A percentile compares a stretch with the other conserved stretches of the same genome.
Evolutionary conservation across 306 rosid genomes (phyloP).

Genomic region (Castanea crenata): DNA sequence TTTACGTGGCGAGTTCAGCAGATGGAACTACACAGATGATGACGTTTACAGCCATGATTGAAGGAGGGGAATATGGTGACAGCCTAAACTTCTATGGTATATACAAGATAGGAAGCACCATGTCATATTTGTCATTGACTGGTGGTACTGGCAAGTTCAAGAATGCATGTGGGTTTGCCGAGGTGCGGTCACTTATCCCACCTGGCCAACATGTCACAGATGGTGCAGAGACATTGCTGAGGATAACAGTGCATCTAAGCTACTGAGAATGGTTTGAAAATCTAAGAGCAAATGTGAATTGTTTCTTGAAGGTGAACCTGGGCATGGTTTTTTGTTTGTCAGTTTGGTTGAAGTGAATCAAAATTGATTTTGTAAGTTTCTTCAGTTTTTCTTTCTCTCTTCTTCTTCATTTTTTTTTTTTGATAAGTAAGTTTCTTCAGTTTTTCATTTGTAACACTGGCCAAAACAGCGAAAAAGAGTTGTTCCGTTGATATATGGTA

Average conservation of each 20-base stretch:
- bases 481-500: not conserved
- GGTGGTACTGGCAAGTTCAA: slow-evolving; percentile 92
- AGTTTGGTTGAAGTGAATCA: slow-evolving; percentile 26
- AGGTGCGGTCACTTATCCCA: slow-evolving; percentile 65
- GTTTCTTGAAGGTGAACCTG: slow-evolving; percentile 13
- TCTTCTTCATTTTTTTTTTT: too few species aligned
- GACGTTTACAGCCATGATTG: slow-evolving; percentile 77
- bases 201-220: slow-evolving; percentile 74
- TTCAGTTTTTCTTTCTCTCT: not conserved
- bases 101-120: slow-evolving; percentile 69
- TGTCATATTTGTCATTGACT: slow-evolving; percentile 64
- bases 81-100: slow-evolving; percentile 73
- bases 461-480: not conserved
- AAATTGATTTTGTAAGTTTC: not conserved
- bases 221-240: slow-evolving; percentile 86
- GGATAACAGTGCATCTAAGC: slow-evolving; percentile 56
- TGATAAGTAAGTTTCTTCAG: not conserved
- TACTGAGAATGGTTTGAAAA: slow-evolving; percentile 35
- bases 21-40: slow-evolving; percentile 82
- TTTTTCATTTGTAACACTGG: slow-evolving; percentile 13
- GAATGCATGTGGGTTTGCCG: slow-evolving; percentile 73
- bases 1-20: slow-evolving; percentile 84
- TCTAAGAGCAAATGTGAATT: slow-evolving; percentile 5
- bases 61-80: slow-evolving; percentile 94
- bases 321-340: slow-evolving; percentile 23